Conservation (phyloP, 805 yeast genomes). For the Saturnispora besseyi region DNA sequence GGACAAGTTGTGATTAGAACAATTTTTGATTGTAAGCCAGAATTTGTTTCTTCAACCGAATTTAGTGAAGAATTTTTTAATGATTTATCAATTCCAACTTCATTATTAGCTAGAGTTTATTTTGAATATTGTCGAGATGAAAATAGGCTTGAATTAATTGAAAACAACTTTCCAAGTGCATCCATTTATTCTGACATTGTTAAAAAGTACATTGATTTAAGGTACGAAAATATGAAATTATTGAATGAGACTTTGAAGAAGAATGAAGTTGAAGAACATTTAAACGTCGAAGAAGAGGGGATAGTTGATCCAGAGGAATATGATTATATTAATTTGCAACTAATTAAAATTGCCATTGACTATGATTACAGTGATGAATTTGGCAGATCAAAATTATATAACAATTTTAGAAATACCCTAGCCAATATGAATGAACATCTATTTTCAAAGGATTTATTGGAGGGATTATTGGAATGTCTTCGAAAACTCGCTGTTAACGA, state of each 20-base stretch:
- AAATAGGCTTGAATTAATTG: conserved; percentile 45
- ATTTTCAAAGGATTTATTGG: conserved; percentile 44
- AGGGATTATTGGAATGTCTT: conserved; percentile 54
- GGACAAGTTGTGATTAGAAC: conserved; percentile 61
- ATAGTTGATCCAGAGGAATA: conserved; percentile 45
- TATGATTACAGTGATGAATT: conserved; percentile 87
- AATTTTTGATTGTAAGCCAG: conserved; percentile 54
- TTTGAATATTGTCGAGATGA: conserved; percentile 55
- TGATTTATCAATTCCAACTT: conserved; percentile 61
- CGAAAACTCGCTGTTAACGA: conserved; percentile 67
- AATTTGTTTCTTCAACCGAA: conserved; percentile 47
- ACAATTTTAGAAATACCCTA: conserved; percentile 48
- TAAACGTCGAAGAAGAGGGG: conserved; percentile 17
- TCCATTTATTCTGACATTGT: conserved; percentile 56
- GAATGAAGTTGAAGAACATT: conserved; percentile 17
- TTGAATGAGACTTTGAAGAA: conserved; percentile 14
- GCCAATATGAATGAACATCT: conserved; percentile 36
- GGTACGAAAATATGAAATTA: conserved; percentile 26
- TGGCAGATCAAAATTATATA: conserved; percentile 72
- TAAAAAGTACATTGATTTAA: conserved; percentile 43
- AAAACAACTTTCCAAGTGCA: conserved; percentile 70
- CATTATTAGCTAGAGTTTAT: conserved; percentile 61
- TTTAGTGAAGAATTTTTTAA: conserved; percentile 65
- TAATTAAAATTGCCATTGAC: conserved; percentile 54
- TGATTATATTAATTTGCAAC: conserved; percentile 68